Evolutionary conservation across 306 rosid species (phyloP).

Genomic region (Gillenia trifoliata): DNA sequence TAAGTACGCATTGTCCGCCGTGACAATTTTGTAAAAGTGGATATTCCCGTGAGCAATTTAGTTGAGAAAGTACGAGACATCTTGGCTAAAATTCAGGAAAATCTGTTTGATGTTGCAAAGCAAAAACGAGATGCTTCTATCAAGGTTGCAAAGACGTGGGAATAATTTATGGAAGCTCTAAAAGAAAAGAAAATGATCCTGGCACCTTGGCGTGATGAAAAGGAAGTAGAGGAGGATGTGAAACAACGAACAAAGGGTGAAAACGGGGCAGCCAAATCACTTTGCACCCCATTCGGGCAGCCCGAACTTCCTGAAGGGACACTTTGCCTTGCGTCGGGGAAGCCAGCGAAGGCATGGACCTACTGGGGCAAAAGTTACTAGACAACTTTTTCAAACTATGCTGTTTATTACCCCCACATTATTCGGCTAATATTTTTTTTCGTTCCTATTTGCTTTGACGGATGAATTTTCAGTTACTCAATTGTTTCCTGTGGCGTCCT

Average conservation of each 20-base stretch:
- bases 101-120: constrained; percentile 66
- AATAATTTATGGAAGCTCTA: constrained; percentile 72
- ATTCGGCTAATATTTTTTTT: not conserved
- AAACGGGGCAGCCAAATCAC: constrained; percentile 81
- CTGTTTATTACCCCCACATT: not conserved
- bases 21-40: constrained; percentile 61
- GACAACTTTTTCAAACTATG: not conserved
- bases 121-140: constrained; percentile 70
- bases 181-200: constrained; percentile 63
- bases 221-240: constrained; percentile 89
- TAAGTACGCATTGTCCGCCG: constrained; percentile 81
- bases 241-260: constrained; percentile 91
- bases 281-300: constrained; percentile 90
- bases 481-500: not conserved
- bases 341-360: constrained; percentile 77
- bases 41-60: constrained; percentile 48
- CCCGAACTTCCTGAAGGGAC: constrained; percentile 89
- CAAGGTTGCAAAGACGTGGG: constrained; percentile 61
- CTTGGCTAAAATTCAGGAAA: constrained; percentile 59
- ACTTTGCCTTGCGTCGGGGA: constrained; percentile 75
- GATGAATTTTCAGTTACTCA: not conserved
- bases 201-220: constrained; percentile 96
- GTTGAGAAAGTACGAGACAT: constrained; percentile 55
- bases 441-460: not conserved
- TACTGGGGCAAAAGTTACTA: constrained; percentile 97